Base-by-base conservation (phyloP, 1,139 yeast species). In the Geotrichum candidum region DNA sequence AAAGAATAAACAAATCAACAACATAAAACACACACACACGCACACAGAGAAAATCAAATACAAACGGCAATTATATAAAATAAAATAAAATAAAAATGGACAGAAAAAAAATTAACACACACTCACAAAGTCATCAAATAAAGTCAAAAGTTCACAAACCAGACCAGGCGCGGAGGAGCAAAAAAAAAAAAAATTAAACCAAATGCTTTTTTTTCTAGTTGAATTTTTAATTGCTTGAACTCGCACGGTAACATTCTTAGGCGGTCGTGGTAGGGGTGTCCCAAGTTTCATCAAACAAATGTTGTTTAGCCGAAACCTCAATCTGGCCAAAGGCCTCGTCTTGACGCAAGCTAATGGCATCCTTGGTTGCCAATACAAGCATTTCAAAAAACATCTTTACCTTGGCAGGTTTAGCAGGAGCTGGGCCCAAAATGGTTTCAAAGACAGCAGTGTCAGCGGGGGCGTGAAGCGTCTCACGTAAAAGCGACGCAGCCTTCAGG, bases 281-380 rank as follows among this genome's bases (percentile, higher is more conserved):
- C 66, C 67, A 64, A 31, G 57, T 58, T 13, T 58, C 77, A 61
- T 76, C 76, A 67, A 78, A 83, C 57, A 88, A 73, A 50, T 76
- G 75, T 58, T 80, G 80, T 68, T 82, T 86, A 5, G 85, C 77
- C 25, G 77, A 72, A 53, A 90, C 80, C 18, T 71, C 69, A 61
- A 91, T 86, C 50, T 81, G 83, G 1, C 86, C 87, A 64, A 85
- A 90, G 18, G 88, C 73, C 46, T 77, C 79, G 2, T 78, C 77
- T 76, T 91, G 97, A 38, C 82, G 75, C 54, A 91, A 73, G 27
- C 78, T 76, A 58, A 91, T 76, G 58, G 92, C 86, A 68, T 88
- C 94, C 62, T 85, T 80, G 9, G 96, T 88, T 0, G 96, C 96
- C 65, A 91, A 77, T 0, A 90, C 94, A 68, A 92, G 78, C 72